Conservation (phyloP, 306 rosid genomes). For the Potentilla sterilis region DNA sequence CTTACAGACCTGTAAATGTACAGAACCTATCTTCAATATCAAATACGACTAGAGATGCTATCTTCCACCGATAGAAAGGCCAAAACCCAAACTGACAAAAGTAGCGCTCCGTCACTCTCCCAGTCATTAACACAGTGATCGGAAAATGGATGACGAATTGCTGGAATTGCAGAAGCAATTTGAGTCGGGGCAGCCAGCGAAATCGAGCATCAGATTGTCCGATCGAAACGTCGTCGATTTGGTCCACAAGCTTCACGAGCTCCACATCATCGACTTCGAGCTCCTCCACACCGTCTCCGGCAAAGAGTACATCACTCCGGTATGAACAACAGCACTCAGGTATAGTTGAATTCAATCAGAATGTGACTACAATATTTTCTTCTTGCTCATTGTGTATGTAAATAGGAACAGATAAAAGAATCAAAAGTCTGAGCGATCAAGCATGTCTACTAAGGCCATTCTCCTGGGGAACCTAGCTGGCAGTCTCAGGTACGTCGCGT, state of each 20-base stretch:
- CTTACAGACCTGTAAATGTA: slow-evolving; percentile 8
- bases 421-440: slow-evolving; percentile 50
- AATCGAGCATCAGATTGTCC: slow-evolving; percentile 87
- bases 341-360: background rate
- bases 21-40: background rate
- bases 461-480: slow-evolving; percentile 94
- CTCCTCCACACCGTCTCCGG: slow-evolving; percentile 94
- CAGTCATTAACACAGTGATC: slow-evolving; percentile 20
- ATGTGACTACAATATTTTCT: background rate
- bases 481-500: slow-evolving; percentile 58
- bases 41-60: background rate
- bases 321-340: too few relatives aligned
- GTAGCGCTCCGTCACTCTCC: too few relatives aligned
- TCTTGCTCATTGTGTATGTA: background rate
- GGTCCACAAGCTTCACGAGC: slow-evolving; percentile 88
- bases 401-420: background rate
- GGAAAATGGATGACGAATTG: slow-evolving; percentile 87
- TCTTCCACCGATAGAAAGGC: too few relatives aligned
- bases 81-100: too few relatives aligned
- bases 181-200: slow-evolving; percentile 91
- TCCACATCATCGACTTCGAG: slow-evolving; percentile 86
- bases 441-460: slow-evolving; percentile 69
- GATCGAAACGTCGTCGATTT: slow-evolving; percentile 96
- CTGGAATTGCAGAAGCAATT: slow-evolving; percentile 88
- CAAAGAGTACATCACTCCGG: too few relatives aligned